Evolutionary conservation across 2,329 filamentous ascomycete genomes (phyloP), one percentile per base, ranked within the genome.

Genomic region (Catunica adiposa): DNA sequence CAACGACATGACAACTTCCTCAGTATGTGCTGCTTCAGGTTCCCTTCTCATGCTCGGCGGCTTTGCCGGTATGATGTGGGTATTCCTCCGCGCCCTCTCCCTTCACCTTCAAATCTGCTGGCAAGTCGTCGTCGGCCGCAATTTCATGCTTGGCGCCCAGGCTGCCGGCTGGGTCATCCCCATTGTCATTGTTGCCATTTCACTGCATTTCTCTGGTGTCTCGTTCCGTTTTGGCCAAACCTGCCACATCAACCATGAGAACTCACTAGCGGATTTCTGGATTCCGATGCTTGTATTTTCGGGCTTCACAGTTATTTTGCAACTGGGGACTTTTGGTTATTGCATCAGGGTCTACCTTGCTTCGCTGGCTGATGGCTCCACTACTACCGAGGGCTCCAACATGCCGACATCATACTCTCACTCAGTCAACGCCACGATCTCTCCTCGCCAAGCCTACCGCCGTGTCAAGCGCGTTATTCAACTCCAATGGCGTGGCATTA

Each of bases 71-170:
- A 80, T 88, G 31, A 82, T 94, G 68, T 98, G 92, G 90, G 80
- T 89, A 60, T 94, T 96, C 66, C 76, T 96, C 59, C 82, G 92
- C 60, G 86, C 90, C 0, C 71, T 97, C 34, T 94, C 89, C 3
- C 83, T 98, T 63, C 92, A 98, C 68, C 80, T 98, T 25, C 92
- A 97, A 68, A 96, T 98, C 61, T 96, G 89, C 73, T 98, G 92
- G 92, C 89, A 97, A 67, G 77, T 94, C 34, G 81, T 90, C 6
- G 86, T 94, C 3, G 92, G 92, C 40, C 79, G 82, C 47, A 85
- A 78, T 63, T 97, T 96, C 69, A 96, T 96, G 80, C 88, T 87
- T 73, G 78, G 79, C 61, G 82, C 90, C 2, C 82, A 95, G 64
- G 75, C 77, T 15, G 71, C 82, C 7, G 92, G 92, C 59, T 96